These are phyloP conservation scores for Clarireedia paspali DNA, from an alignment of 2,329 filamentous ascomycete genomes.

Conservation along the genomic window DNA sequence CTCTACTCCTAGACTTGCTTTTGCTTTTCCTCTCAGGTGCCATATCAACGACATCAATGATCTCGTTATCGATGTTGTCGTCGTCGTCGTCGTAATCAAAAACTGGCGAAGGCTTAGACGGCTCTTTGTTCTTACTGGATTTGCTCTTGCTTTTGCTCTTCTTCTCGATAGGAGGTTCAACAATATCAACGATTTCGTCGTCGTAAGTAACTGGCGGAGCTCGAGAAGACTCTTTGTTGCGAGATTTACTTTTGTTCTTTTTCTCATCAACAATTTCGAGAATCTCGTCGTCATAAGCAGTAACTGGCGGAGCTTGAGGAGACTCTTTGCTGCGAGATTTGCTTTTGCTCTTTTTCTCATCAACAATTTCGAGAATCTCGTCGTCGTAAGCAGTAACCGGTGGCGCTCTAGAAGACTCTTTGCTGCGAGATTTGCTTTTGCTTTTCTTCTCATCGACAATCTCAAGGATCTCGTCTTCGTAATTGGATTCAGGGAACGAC, in stretches of 20 bases:
- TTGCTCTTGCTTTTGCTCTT: constrained; percentile 36
- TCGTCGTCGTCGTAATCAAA: neutral
- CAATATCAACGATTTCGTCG: neutral
- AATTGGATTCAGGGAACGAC: neutral
- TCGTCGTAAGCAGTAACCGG: neutral
- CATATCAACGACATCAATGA: constrained; percentile 24
- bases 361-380: constrained; percentile 1
- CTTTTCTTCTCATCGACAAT: neutral
- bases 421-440: neutral
- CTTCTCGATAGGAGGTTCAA: constrained; percentile 28
- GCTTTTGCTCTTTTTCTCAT: neutral
- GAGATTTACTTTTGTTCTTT: neutral
- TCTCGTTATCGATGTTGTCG: neutral
- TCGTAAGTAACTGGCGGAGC: neutral
- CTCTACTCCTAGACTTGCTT: constrained; percentile 33
- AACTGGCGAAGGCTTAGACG: neutral
- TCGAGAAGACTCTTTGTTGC: neutral
- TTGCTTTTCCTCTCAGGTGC: constrained; percentile 26
- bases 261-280: neutral
- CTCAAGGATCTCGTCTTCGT: constrained; percentile 3
- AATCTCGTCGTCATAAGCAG: constrained; percentile 4
- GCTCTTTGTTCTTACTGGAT: constrained; percentile 13
- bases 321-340: neutral
- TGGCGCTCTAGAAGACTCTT: neutral
- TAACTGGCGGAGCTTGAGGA: neutral